Base-by-base conservation (phyloP, 108 stramenopile genomes). In the Schizochytrium sp. region DNA sequence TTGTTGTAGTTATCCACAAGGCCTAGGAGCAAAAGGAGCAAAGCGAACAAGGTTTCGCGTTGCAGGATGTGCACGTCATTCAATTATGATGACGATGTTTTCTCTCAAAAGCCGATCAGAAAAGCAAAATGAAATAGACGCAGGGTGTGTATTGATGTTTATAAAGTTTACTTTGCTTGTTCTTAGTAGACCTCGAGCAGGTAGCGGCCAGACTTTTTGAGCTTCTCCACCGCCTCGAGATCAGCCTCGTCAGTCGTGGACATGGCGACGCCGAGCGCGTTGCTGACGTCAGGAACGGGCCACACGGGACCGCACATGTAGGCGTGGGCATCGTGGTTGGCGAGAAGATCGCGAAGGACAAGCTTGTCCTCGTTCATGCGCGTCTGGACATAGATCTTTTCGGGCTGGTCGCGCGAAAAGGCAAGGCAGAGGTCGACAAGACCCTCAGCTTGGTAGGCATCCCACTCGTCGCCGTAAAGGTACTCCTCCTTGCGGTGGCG, bases 331-430 rank as follows among this genome's bases (percentile, higher is more conserved):
- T 92, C 88, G 21, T 92, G 71, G 57, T 94, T 83, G 5, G 96
- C 89, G 29, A 96, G 72, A 18, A 91, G 88, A 93, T 93, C 95
- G 51, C 96, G 95, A 57, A 95, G 93, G 21, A 93, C 90, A 72
- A 95, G 47, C n/a, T 60, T 57, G 19, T 92, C 94, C 55, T 93
- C 60, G 43, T 90, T 92, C 57, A 98, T 89, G 72, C 97, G 92
- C 87, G 97, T 94, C 91, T 99, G 98, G 71, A 99, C 97, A 88
- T 99, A 99, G 3, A 97, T 95, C 92, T 99, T 98, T 18, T 95
- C 48, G 10, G 72, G 45, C 72, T 93, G 91, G 63, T 98, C 97
- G 48, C 98, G 95, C 25, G 95, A 96, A 92, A 98, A 99, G 47
- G 98, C 98, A 44, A 97, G 60, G 69, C 92, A 91, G 19, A 98